Evolutionary conservation across 2,329 filamentous ascomycete species (phyloP), one percentile per base, ranked within the genome.

Genomic region (Penicillium sp.): DNA sequence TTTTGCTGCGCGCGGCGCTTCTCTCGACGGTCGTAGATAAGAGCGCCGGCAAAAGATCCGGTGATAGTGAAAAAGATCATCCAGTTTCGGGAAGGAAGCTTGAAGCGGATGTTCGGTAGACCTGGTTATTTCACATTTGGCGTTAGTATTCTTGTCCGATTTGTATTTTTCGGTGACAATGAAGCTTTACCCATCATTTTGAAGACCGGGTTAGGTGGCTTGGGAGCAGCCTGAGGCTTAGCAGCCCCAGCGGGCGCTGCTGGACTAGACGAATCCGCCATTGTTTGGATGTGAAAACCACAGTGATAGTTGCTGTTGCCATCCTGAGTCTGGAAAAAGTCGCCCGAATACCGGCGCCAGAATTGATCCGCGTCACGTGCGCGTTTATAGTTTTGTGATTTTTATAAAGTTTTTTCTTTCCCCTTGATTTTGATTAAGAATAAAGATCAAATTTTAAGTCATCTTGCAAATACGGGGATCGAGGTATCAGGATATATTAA

Each of bases 51-150:
- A 70, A 96, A 89, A 45, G 89, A 85, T 51, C 87, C 87, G 11
- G 88, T 88, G 53, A 97, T 74, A 45, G 88, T 81, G 75, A 92
- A 86, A 78, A 99, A 99, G 68, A 99, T 97, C 77, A 94, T 85
- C 94, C 94, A 99, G 73, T 97, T 97, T 58, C 94, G 89, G 18
- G 93, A 97, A 7, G 94, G 94, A 18, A 99, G 85, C 74, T 86
- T 91, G 65, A 87, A 83, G 56, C 89, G 89, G 58, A 97, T 84
- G 63, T 88, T 89, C 49, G 93, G 93, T 55, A 99, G 79, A 54
- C 93, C 93, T 88, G 22, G 14, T 37, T 22, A 54, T 55, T 40
- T 20, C 18, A 51, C 41, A 37, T 15, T 41, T 44, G 22, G 18
- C 35, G 43, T 66, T 58, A 66, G 62, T 53, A 42, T 47, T n/a